These are phyloP conservation scores for Lactifluus rugatus DNA, from an alignment of 768 basidiomycete genomes.

Conservation along the genomic window DNA sequence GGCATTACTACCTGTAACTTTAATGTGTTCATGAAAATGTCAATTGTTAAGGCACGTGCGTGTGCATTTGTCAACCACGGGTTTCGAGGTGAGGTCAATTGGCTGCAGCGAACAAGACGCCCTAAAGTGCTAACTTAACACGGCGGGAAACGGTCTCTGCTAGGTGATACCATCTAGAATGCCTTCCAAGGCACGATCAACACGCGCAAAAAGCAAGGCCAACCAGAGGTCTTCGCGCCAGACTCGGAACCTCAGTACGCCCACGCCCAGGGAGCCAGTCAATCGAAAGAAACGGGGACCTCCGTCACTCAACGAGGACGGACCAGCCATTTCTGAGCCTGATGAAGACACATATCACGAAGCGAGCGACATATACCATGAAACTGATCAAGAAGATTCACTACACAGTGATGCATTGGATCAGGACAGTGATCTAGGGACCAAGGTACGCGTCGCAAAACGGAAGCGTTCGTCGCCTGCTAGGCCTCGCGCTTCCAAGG, in stretches of 20 bases:
- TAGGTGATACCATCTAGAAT: not conserved
- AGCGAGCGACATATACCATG: slow-evolving; percentile 13
- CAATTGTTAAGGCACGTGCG: not conserved
- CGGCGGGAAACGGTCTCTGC: not conserved
- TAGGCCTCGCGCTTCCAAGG: slow-evolving; percentile 15
- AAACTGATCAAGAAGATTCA: slow-evolving; percentile 24
- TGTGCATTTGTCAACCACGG: too few species aligned
- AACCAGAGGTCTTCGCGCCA: not conserved
- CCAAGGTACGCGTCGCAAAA: slow-evolving; percentile 20
- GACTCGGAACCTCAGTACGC: not conserved
- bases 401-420: slow-evolving; percentile 31
- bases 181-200: slow-evolving; percentile 11
- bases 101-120: too few species aligned
- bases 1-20: too few species aligned
- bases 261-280: not conserved
- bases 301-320: not conserved
- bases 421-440: slow-evolving; percentile 37
- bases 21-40: not conserved
- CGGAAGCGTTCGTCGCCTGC: slow-evolving; percentile 22
- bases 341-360: slow-evolving; percentile 5
- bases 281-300: not conserved
- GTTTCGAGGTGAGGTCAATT: too few species aligned
- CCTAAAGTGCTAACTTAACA: too few species aligned
- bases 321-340: not conserved
- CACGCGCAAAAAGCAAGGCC: slow-evolving; percentile 1